Evolutionary conservation across 306 rosid species (phyloP).

Genomic region (Dalbergia cochinchinensis): DNA sequence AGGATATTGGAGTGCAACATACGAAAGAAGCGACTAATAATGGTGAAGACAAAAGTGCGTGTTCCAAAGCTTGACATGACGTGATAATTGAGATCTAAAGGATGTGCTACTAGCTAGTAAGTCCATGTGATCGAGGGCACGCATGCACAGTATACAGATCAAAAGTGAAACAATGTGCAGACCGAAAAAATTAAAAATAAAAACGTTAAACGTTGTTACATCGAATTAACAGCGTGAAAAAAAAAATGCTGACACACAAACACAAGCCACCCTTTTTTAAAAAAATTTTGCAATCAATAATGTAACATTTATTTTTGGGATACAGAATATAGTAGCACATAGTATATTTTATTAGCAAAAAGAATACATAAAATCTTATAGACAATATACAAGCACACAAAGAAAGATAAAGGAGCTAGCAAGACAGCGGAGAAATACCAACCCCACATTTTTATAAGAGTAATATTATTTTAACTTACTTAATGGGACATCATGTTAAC

Average conservation of each 20-base stretch:
- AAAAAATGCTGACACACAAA: neutral
- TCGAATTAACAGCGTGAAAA: neutral
- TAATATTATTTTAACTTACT: no score
- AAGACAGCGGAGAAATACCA: conserved; percentile 31
- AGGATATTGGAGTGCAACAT: neutral
- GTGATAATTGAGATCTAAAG: neutral
- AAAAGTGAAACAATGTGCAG: neutral
- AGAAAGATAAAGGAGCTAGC: conserved; percentile 40
- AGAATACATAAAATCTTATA: neutral
- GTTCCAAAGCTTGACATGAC: neutral
- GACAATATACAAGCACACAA: neutral
- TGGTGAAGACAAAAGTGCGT: neutral
- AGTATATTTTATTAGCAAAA: conserved; percentile 22
- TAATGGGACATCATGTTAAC: no score
- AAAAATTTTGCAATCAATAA: no score
- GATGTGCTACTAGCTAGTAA: neutral
- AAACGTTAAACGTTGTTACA: neutral
- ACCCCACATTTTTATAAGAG: no score
- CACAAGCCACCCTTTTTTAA: conserved; percentile 31
- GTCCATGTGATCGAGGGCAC: neutral
- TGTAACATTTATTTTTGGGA: neutral
- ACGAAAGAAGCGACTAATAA: neutral
- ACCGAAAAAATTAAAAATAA: no score
- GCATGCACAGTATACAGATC: neutral
- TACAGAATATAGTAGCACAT: conserved; percentile 20